Evolutionary conservation across 2,329 filamentous ascomycete species (phyloP), one percentile per base, ranked within the genome.

Genomic region (Aspergillus vadensis): DNA sequence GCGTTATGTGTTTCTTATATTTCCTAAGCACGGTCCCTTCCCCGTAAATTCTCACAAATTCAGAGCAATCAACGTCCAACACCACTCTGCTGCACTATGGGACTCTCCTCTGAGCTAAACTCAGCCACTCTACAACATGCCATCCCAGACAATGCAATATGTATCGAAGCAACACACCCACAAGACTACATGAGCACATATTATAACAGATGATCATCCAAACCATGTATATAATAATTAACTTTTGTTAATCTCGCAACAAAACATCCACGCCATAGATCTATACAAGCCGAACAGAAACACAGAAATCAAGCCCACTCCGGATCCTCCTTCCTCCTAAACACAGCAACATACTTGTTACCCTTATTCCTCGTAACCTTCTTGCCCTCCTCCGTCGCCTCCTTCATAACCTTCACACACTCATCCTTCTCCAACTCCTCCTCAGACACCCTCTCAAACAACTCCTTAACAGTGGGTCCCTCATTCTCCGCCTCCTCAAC

Each of bases 351-450:
- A 78, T 90, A 96, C 79, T 98, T 99, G 72, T 87, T 86, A 0
- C 95, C 95, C 44, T 91, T 87, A 78, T 98, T 97, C 73, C 95
- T 86, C 69, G 88, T 86, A 14, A 99, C 95, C 80, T 99, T 99
- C 82, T 97, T 97, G 36, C 93, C 92, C 80, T 99, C 96, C 76
- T 99, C 95, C 3, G 96, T 99, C 79, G 95, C 92, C 38, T 83
- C 79, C 63, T 82, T 82, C 86, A 89, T 89, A 67, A 83, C 81
- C 70, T 79, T 81, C 66, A 89, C 86, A 69, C 88, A 89, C 10
- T 77, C 81, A 59, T 82, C 84, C 7, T 78, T 81, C 3, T 85
- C 76, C 4, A 85, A 79, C n/a, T 83, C 79, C 56, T 77, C 77
- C 50, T 82, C 85, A 0, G 83, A 69, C 4, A 97, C 82, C 63